Percentiles rank a stretch among this genome's conserved stretches.
phyloP scores from a whole-genome alignment of 345 rosid genomes.

The Pugionium cornutum region DNA sequence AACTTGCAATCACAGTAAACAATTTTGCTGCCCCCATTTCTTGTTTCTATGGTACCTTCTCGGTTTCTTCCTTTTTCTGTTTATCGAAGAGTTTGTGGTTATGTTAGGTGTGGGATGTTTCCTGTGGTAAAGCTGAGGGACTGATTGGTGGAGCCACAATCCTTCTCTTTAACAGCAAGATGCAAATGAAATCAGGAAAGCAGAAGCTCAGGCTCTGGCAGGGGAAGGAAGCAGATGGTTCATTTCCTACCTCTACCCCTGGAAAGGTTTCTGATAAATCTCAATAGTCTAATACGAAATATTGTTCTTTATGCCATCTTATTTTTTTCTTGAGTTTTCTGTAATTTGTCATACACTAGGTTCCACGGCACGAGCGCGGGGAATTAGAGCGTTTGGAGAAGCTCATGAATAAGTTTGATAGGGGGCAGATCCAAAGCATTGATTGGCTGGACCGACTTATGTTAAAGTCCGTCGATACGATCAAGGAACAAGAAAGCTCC shows the following conservation, averaged over 20 bases:
- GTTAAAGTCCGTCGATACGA: conserved; percentile 75
- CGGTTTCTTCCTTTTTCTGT: background rate
- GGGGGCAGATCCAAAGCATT: conserved; percentile 80
- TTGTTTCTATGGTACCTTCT: conserved; percentile 24
- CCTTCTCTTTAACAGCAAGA: conserved; percentile 82
- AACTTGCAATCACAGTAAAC: conserved; percentile 84
- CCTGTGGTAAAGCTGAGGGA: conserved; percentile 80
- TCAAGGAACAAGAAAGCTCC: conserved; percentile 74
- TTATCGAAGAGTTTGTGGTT: background rate
- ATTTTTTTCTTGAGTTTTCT: conserved; percentile 1
- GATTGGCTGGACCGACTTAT: conserved; percentile 95
- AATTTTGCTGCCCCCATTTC: background rate
- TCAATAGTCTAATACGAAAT: background rate
- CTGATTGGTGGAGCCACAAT: conserved; percentile 90
- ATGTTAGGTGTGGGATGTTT: conserved; percentile 90
- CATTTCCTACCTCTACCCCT: conserved; percentile 77
- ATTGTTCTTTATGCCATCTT: background rate
- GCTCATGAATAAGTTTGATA: conserved; percentile 85
- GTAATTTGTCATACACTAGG: conserved; percentile 45
- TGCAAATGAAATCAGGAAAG: conserved; percentile 91
- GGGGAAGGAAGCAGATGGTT: conserved; percentile 91
- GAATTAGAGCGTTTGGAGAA: conserved; percentile 94
- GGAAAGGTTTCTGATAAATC: conserved; percentile 77
- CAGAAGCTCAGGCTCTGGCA: conserved; percentile 95
- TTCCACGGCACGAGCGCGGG: conserved; percentile 86